Conservation (phyloP, 2,329 filamentous ascomycete genomes). For the Phaeosphaeriaceae sp. region DNA sequence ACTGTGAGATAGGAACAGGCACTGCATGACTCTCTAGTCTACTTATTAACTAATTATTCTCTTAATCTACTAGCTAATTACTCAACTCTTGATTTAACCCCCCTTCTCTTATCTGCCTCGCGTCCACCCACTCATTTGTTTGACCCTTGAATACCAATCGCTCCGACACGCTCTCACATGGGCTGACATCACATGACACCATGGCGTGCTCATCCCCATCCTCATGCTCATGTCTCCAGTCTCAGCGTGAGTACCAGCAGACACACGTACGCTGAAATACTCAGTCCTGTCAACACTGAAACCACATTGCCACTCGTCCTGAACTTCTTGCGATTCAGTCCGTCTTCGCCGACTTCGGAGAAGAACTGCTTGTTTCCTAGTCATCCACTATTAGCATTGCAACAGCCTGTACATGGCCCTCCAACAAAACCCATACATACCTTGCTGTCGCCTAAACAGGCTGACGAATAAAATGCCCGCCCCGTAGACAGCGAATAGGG, state of each 20-base stretch:
- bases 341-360: slow-evolving; percentile 65
- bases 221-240: slow-evolving; percentile 48
- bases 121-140: too few species aligned
- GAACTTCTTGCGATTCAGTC: slow-evolving; percentile 66
- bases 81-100: too few species aligned
- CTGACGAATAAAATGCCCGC: slow-evolving; percentile 82
- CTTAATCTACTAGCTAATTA: too few species aligned
- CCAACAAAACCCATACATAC: slow-evolving; percentile 16
- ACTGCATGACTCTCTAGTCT: too few species aligned
- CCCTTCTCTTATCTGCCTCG: too few species aligned
- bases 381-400: slow-evolving; percentile 15
- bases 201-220: slow-evolving; percentile 6
- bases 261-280: slow-evolving; percentile 66
- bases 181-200: not conserved
- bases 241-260: slow-evolving; percentile 65
- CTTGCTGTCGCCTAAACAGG: slow-evolving; percentile 85
- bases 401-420: not conserved
- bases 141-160: not conserved
- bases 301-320: slow-evolving; percentile 71
- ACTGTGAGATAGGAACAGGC: too few species aligned
- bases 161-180: not conserved
- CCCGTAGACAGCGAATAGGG: slow-evolving; percentile 91
- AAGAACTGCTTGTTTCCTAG: slow-evolving; percentile 89
- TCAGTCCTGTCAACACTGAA: slow-evolving; percentile 66
- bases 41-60: too few species aligned